Conservation (phyloP, 306 rosid genomes). For the Cyamopsis tetragonoloba region DNA sequence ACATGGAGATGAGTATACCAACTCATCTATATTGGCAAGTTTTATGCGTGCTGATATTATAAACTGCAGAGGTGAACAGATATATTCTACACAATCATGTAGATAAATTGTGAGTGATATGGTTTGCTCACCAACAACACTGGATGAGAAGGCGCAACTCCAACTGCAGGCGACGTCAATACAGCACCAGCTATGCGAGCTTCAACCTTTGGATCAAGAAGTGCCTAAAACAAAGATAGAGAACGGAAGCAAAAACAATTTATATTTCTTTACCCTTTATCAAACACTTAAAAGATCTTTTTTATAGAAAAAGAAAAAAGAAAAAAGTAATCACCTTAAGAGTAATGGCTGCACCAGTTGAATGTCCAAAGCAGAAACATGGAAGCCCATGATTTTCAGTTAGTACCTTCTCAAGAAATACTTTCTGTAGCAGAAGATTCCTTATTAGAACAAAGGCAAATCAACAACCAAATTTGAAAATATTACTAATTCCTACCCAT, state of each 20-base stretch:
- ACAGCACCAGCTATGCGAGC: constrained; percentile 53
- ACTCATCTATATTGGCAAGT: not conserved
- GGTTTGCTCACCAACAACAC: constrained; percentile 45
- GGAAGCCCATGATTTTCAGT: constrained; percentile 68
- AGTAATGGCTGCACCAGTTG: constrained; percentile 80
- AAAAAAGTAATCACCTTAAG: constrained; percentile 74
- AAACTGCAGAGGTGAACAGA: not conserved
- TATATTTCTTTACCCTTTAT: not conserved
- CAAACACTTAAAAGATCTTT: not conserved
- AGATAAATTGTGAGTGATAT: not conserved
- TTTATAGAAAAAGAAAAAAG: not conserved
- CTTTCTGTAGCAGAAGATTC: constrained; percentile 42
- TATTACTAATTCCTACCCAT: not conserved
- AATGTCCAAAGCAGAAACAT: constrained; percentile 79
- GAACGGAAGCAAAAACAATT: not conserved
- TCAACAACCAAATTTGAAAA: not conserved
- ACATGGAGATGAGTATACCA: not conserved
- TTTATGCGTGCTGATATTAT: not conserved
- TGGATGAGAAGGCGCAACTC: constrained; percentile 71
- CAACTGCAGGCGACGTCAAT: constrained; percentile 81
- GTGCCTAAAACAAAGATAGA: constrained; percentile 40
- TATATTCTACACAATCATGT: not conserved
- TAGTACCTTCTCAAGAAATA: constrained; percentile 52
- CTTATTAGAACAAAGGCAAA: not conserved
- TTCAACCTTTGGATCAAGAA: constrained; percentile 70